A percentile compares a stretch with the other conserved stretches of the same genome.
Evolutionary conservation across 2,329 filamentous ascomycete genomes (phyloP).

Genomic region (Camptophora hylomeconis): DNA sequence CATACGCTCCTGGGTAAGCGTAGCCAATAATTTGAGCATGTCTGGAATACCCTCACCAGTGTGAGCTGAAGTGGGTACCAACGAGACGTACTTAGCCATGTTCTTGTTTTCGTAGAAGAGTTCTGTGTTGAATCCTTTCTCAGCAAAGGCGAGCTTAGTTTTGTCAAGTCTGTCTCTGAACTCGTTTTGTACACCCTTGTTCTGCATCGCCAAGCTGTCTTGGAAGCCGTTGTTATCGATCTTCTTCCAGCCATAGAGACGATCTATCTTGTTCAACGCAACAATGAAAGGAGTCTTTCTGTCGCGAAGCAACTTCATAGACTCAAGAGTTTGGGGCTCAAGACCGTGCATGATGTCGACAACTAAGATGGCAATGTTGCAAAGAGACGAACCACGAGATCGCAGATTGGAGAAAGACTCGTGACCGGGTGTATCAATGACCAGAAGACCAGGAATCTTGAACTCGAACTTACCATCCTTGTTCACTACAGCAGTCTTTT

Average conservation of each 20-base stretch:
- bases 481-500: constrained; percentile 92
- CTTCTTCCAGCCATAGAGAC: constrained; percentile 97
- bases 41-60: constrained; percentile 99
- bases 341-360: constrained; percentile 99
- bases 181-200: constrained; percentile 84
- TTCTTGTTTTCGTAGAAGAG: constrained; percentile 97
- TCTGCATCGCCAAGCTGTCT: constrained; percentile 80
- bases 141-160: constrained; percentile 86
- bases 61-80: constrained; percentile 92
- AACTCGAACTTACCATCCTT: constrained; percentile 80
- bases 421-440: constrained; percentile 98
- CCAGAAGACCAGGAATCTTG: constrained; percentile 89
- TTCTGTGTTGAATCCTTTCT: constrained; percentile 96
- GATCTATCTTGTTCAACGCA: constrained; percentile 98
- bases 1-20: constrained; percentile 94
- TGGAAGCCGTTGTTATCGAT: constrained; percentile 98
- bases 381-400: constrained; percentile 91
- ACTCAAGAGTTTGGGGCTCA: constrained; percentile 93
- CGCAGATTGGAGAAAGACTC: constrained; percentile 98
- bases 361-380: constrained; percentile 97
- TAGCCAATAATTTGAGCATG: constrained; percentile 89
- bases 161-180: constrained; percentile 81
- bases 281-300: constrained; percentile 97
- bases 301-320: constrained; percentile 85
- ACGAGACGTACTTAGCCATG: constrained; percentile 86